phyloP scores from a whole-genome alignment of 2,329 filamentous ascomycete genomes.

The Pyrenophora teres region DNA sequence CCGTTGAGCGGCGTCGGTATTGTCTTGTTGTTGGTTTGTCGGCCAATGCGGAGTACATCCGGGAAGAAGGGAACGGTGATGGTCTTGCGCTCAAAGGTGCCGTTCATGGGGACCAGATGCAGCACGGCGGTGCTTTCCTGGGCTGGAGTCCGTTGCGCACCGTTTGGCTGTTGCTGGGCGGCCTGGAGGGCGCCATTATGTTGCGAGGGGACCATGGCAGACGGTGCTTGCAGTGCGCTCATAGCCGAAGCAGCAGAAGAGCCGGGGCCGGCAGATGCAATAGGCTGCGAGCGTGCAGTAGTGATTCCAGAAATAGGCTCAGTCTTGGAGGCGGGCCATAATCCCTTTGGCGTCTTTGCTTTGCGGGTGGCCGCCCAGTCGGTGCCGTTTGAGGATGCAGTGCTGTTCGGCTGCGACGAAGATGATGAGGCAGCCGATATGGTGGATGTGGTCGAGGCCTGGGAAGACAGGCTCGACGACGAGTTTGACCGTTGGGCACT shows the following conservation, averaged over 20 bases:
- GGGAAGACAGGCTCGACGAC: conserved; percentile 76
- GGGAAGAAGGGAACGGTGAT: conserved; percentile 91
- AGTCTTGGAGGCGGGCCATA: conserved; percentile 69
- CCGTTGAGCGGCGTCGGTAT: conserved; percentile 89
- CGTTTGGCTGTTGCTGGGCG: conserved; percentile 61
- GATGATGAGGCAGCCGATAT: conserved; percentile 60
- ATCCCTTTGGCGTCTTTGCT: conserved; percentile 56
- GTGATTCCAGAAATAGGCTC: conserved; percentile 68
- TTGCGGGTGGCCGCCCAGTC: conserved; percentile 54
- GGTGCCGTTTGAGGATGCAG: conserved; percentile 44
- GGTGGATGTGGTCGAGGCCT: conserved; percentile 67
- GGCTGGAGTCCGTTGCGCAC: conserved; percentile 52
- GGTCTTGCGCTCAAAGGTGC: conserved; percentile 95
- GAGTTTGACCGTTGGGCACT: conserved; percentile 83
- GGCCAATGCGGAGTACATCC: conserved; percentile 92
- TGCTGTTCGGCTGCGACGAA: conserved; percentile 67
- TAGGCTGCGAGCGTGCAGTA: conserved; percentile 64
- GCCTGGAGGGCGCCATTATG: conserved; percentile 65
- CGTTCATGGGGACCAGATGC: conserved; percentile 87
- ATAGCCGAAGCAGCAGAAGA: conserved; percentile 65
- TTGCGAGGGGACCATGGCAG: conserved; percentile 69
- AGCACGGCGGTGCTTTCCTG: conserved; percentile 75
- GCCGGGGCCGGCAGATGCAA: conserved; percentile 63
- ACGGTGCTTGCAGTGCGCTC: conserved; percentile 66
- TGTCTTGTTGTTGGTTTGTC: conserved; percentile 96